Evolutionary conservation across 225 moss, liverwort and hornwort genomes (phyloP), one percentile per base, ranked within the genome.

Genomic region (Asterella californica): DNA sequence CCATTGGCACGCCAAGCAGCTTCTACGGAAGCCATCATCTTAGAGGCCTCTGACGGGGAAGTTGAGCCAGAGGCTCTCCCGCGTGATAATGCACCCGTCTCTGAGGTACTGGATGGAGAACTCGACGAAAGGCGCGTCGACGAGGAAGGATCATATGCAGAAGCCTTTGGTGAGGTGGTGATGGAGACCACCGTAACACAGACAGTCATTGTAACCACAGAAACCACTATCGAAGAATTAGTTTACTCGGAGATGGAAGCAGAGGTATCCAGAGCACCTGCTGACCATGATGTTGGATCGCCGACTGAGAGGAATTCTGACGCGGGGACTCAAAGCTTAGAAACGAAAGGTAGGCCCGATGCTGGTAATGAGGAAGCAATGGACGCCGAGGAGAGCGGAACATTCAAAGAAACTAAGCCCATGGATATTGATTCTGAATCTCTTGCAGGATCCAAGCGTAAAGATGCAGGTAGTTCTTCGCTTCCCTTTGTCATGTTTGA

Each of bases 381-480:
- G 79, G 86, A 82, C 29, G 81, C 69, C 1, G 85, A 85, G 62
- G 83, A 82, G 22, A 79, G 79, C 30, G 79, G 67, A 3, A 89
- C 81, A 74, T 63, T 24, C 6, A 91, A 90, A 82, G 90, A 89
- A 47, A 85, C 80, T 25, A 93, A 88, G 48, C 83, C 91, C 24
- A 93, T 92, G 97, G 91, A 94, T 57, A 89, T 93, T 75, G 95
- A 99, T 86, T 87, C 87, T 66, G 93, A 93, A 73, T 79, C 36
- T 32, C 84, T 89, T 83, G 84, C 91, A 83, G 93, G 93, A 27
- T 83, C 84, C 15, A 99, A 99, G 81, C 87, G 99, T 57, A 95
- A 91, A 57, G 93, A 95, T 74, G 88, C 80, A 90, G 99, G 95
- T 95, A 27, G 17, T 62, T 75, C 10, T 27, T 74, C 75, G 19